phyloP scores from a whole-genome alignment of 441 rosid genomes.

The Gossypium trilobum region DNA sequence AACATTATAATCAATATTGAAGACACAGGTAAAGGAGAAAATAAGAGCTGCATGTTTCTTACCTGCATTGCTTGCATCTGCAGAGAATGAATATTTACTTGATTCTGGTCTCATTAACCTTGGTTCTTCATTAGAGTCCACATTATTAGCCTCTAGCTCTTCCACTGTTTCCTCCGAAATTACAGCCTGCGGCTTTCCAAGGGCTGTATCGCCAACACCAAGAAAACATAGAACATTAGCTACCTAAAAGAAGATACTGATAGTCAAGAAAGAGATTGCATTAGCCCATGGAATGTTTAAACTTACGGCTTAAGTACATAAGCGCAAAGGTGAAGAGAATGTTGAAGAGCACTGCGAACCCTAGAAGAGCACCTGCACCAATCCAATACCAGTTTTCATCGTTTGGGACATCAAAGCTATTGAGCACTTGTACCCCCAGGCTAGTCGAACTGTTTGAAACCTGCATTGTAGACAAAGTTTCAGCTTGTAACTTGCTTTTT shows the following conservation, averaged over 20 bases:
- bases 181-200: slow-evolving; percentile 58
- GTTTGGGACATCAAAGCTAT: slow-evolving; percentile 33
- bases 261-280: not conserved
- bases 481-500: not conserved
- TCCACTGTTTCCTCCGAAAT: slow-evolving; percentile 48
- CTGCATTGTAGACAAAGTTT: slow-evolving; percentile 26
- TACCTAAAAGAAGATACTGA: slow-evolving; percentile 8
- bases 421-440: slow-evolving; percentile 51
- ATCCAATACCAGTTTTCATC: slow-evolving; percentile 78
- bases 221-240: slow-evolving; percentile 3
- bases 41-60: slow-evolving; percentile 17
- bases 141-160: slow-evolving; percentile 23
- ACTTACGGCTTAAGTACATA: slow-evolving; percentile 69
- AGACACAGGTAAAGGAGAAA: not conserved
- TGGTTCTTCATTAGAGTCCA: slow-evolving; percentile 18
- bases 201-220: slow-evolving; percentile 31
- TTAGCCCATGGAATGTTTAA: not conserved
- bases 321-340: slow-evolving; percentile 58
- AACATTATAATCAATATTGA: not conserved
- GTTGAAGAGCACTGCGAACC: slow-evolving; percentile 54
- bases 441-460: slow-evolving; percentile 32
- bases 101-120: slow-evolving; percentile 25
- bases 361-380: slow-evolving; percentile 50
- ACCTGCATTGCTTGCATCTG: slow-evolving; percentile 42
- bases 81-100: slow-evolving; percentile 22